A percentile compares a stretch with the other conserved stretches of the same genome.
These are phyloP conservation scores for Arthonia radiata DNA, from an alignment of 495 filamentous ascomycete species.

Conservation along the genomic window DNA sequence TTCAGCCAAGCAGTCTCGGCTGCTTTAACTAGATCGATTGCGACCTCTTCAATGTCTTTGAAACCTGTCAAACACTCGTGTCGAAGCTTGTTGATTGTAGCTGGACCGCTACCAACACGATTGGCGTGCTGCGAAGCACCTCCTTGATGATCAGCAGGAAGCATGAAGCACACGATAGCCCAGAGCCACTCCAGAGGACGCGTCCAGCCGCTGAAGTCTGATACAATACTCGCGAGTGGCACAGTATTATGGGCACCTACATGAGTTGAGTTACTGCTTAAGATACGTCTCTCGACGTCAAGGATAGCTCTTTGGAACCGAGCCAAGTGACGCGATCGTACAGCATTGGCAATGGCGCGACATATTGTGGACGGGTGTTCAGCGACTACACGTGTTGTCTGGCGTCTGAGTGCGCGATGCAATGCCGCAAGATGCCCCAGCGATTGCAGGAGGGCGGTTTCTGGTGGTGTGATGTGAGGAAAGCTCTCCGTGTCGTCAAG, in stretches of 20 bases:
- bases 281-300: conserved; percentile 53
- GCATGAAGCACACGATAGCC: conserved; percentile 41
- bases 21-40: conserved; percentile 38
- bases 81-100: conserved; percentile 52
- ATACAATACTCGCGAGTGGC: conserved; percentile 60
- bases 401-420: conserved; percentile 39
- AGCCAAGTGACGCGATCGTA: conserved; percentile 46
- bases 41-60: conserved; percentile 52
- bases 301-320: conserved; percentile 63
- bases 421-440: conserved; percentile 51
- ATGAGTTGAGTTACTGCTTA: conserved; percentile 40
- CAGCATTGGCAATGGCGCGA: conserved; percentile 63
- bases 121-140: conserved; percentile 6
- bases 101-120: conserved; percentile 28
- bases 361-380: conserved; percentile 56
- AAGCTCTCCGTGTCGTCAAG: conserved; percentile 23
- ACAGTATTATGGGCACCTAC: conserved; percentile 86
- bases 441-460: conserved; percentile 55
- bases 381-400: conserved; percentile 37
- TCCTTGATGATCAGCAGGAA: conserved; percentile 11
- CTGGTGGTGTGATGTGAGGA: conserved; percentile 43
- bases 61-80: conserved; percentile 68
- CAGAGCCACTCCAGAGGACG: conserved; percentile 69
- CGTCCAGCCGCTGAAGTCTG: conserved; percentile 65
- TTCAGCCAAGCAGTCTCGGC: conserved; percentile 83